phyloP scores from a whole-genome alignment of 2,329 filamentous ascomycete genomes.

The Cordyceps tenuipes region DNA sequence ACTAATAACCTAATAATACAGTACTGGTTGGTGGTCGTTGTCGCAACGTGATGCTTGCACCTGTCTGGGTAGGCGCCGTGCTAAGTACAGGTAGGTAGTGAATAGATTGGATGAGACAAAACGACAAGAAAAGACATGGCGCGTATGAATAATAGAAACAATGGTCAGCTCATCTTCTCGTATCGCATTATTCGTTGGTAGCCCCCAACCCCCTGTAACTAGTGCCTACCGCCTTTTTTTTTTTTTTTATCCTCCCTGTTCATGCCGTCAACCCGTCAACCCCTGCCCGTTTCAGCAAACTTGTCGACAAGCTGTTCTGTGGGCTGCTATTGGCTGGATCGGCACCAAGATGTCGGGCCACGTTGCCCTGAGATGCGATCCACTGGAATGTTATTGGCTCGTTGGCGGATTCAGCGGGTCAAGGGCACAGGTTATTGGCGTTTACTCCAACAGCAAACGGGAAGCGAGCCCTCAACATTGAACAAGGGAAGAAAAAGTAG shows the following conservation, averaged over 20 bases:
- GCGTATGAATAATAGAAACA: background rate
- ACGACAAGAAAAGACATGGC: background rate
- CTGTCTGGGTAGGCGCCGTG: background rate
- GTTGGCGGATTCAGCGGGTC: background rate
- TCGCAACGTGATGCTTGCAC: background rate
- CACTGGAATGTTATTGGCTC: background rate
- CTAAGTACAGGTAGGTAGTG: background rate
- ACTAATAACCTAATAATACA: too few relatives aligned
- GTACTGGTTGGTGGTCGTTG: background rate
- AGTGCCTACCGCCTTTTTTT: background rate
- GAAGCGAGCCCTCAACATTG: too few relatives aligned
- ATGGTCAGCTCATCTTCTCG: background rate
- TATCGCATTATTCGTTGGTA: background rate
- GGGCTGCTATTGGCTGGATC: slow-evolving; percentile 3
- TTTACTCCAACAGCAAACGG: too few relatives aligned
- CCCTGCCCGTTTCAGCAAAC: background rate
- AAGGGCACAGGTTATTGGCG: background rate
- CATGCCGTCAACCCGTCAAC: background rate
- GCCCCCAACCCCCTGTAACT: background rate
- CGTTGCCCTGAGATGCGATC: slow-evolving; percentile 2
- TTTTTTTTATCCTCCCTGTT: too few relatives aligned
- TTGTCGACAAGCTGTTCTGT: background rate
- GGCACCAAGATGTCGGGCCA: background rate
- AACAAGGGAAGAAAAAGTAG: too few relatives aligned
- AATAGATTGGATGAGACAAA: background rate